phyloP scores from a whole-genome alignment of 352 stramenopile species.

The Pelagophyceae sp. region DNA sequence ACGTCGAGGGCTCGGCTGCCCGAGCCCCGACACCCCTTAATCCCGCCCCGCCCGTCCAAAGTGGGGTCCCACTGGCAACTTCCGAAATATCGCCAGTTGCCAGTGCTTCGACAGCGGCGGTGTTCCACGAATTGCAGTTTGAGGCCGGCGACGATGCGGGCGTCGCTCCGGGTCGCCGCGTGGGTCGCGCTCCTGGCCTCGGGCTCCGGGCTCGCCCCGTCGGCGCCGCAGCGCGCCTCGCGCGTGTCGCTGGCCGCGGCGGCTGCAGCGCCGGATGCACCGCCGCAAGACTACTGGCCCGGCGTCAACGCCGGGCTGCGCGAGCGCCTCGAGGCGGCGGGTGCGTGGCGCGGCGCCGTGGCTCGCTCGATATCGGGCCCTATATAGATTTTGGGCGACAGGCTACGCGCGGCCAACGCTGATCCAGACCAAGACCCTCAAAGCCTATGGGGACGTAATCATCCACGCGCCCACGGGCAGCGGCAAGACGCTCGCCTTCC shows the following conservation, averaged over 20 bases:
- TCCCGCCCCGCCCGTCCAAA: no score
- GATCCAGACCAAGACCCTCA: neutral
- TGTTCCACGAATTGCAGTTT: no score
- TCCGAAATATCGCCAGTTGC: no score
- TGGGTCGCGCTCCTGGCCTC: neutral
- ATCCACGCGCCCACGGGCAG: neutral
- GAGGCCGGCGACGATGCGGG: neutral
- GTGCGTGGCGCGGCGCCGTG: neutral
- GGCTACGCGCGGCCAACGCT: neutral
- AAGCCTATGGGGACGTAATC: neutral
- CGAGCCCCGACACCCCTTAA: no score
- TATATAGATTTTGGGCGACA: neutral
- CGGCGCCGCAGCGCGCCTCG: neutral
- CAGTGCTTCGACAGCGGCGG: no score
- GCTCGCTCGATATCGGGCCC: neutral
- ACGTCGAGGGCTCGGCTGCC: no score
- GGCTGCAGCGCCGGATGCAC: neutral
- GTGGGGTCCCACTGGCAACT: no score
- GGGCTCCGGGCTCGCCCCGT: neutral
- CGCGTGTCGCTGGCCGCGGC: neutral
- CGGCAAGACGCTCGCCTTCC: neutral
- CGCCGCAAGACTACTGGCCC: neutral
- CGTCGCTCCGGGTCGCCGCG: neutral
- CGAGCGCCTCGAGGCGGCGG: neutral
- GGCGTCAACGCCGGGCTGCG: neutral